Conservation (phyloP, 1,284 basidiomycete species). For the Amylostereum chailletii region DNA sequence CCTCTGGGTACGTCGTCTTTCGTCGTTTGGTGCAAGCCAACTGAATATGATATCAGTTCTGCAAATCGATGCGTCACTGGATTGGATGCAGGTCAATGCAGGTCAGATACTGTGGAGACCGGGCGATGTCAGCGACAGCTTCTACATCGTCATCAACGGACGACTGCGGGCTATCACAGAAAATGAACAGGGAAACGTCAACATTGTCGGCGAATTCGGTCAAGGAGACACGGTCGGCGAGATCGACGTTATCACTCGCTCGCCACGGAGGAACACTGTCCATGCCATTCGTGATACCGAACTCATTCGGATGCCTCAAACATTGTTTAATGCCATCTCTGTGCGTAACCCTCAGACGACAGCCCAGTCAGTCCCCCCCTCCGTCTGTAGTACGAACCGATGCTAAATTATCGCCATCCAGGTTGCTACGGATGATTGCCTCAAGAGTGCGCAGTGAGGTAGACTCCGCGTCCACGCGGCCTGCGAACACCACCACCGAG, state of each 20-base stretch:
- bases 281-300: slow-evolving; percentile 99
- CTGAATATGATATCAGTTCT: slow-evolving; percentile 51
- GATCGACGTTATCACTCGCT: slow-evolving; percentile 95
- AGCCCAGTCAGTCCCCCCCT: slow-evolving; percentile 58
- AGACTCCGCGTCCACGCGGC: slow-evolving; percentile 42
- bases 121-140: slow-evolving; percentile 85
- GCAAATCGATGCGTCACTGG: slow-evolving; percentile 94
- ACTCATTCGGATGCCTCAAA: slow-evolving; percentile 95
- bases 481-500: slow-evolving; percentile 41
- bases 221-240: slow-evolving; percentile 86
- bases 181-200: slow-evolving; percentile 62
- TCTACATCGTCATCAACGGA: slow-evolving; percentile 98
- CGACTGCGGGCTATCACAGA: slow-evolving; percentile 82
- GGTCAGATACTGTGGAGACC: slow-evolving; percentile 92
- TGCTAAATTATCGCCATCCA: slow-evolving; percentile 16
- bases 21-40: slow-evolving; percentile 2
- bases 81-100: slow-evolving; percentile 96
- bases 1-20: slow-evolving; percentile 58
- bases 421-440: slow-evolving; percentile 87
- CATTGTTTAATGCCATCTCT: slow-evolving; percentile 95
- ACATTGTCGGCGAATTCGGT: slow-evolving; percentile 89
- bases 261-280: slow-evolving; percentile 81
- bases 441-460: slow-evolving; percentile 83
- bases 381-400: no score
- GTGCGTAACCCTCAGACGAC: slow-evolving; percentile 91